Conservation (phyloP, 257 asterid species). For the Solanum pennellii region DNA sequence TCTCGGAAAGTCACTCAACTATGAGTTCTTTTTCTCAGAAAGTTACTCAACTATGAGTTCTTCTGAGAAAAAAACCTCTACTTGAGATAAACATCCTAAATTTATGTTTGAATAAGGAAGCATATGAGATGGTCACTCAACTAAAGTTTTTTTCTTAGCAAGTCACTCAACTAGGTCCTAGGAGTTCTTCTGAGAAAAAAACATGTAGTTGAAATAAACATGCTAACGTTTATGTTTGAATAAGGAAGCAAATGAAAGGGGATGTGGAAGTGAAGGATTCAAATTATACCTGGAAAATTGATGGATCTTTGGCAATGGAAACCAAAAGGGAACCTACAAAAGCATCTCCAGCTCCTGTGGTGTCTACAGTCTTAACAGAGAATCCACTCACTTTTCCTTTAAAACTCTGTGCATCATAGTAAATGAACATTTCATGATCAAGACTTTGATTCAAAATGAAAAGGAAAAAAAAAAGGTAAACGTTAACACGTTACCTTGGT, state of each 20-base stretch:
- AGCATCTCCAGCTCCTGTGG: slow-evolving; percentile 47
- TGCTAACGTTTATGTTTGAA: neutral
- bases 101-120: too few species aligned
- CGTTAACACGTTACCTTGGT: slow-evolving; percentile 7
- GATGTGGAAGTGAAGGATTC: neutral
- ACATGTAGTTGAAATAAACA: neutral
- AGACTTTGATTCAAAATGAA: neutral
- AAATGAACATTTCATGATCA: neutral
- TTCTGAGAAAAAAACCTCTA: too few species aligned
- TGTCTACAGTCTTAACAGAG: slow-evolving; percentile 30
- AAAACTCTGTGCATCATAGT: slow-evolving; percentile 3
- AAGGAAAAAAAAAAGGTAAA: neutral
- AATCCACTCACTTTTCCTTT: slow-evolving; percentile 23
- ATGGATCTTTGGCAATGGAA: slow-evolving; percentile 17
- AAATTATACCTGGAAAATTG: slow-evolving; percentile 11
- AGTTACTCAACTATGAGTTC: too few species aligned
- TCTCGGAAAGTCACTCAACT: too few species aligned
- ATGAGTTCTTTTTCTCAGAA: too few species aligned
- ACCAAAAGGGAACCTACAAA: slow-evolving; percentile 36
- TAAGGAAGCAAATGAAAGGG: neutral
- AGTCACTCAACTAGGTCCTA: too few species aligned
- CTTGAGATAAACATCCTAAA: too few species aligned
- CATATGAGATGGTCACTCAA: too few species aligned
- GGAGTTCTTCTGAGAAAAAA: neutral
- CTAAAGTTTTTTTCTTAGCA: too few species aligned